Evolutionary conservation across 2,329 filamentous ascomycete species (phyloP), one percentile per base, ranked within the genome.

Genomic region (Juglanconis sp.): DNA sequence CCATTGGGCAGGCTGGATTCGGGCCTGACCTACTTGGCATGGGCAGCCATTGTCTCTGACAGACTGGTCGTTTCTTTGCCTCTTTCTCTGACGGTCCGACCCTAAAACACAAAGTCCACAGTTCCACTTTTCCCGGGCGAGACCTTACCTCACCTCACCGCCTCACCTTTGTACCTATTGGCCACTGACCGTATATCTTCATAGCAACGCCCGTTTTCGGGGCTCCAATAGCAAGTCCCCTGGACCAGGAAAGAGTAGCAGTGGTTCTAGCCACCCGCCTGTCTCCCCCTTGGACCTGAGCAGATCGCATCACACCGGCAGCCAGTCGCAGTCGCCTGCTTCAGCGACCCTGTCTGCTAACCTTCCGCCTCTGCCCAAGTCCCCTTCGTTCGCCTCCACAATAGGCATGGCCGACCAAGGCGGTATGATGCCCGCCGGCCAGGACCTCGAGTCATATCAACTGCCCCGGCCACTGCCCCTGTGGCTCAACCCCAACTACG

Each of bases 401-500:
- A 87, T 91, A 75, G 85, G 87, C 53, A 85, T 89, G 77, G 87
- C 90, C 68, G 82, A 87, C 68, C 75, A 82, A 68, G 78, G 76
- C 67, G 77, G 80, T 71, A 72, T 74, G 56, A 74, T 77, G 65
- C 66, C 75, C 38, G 77, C 72, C 65, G 77, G 76, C 61, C 83
- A 87, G 67, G 83, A 85, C 55, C 79, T 87, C 65, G 77, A 78
- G 66, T 78, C 79, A 11, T 87, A 87, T 70, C 85, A 88, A 67
- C 79, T 90, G 62, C 88, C 88, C 61, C 82, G 85, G 46, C 84
- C 85, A 36, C 78, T 87, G 62, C 90, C 90, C 15, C 77, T 91
- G 63, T 92, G 90, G 86, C 85, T 92, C 69, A 88, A 90, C 69
- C 83, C 88, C 59, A 78, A 86, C 63, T 89, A 91, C 71, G 88